Percentiles rank a stretch among this genome's conserved stretches.
Conservation (phyloP, 75 land plant genomes). For the Sequoiadendron giganteum region DNA sequence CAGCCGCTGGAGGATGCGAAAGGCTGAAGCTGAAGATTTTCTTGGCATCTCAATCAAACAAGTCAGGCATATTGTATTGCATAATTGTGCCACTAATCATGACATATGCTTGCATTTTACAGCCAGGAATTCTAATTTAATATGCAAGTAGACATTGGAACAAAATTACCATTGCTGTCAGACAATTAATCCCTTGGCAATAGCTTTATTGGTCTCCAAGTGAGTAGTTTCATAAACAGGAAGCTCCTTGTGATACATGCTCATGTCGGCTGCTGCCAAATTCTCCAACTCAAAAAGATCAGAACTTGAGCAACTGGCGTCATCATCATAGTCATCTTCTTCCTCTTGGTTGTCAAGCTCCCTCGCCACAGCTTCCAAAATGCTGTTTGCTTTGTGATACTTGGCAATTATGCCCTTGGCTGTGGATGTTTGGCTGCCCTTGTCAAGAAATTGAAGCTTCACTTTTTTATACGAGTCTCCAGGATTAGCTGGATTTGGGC, state of each 20-base stretch:
- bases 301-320: slow-evolving; percentile 55
- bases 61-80: background rate
- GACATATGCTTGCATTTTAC: background rate
- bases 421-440: background rate
- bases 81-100: background rate
- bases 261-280: slow-evolving; percentile 34
- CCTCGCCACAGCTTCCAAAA: slow-evolving; percentile 6
- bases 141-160: background rate
- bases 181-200: slow-evolving; percentile 46
- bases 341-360: slow-evolving; percentile 3
- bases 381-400: slow-evolving; percentile 7
- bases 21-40: background rate
- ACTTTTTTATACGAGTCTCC: background rate
- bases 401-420: slow-evolving; percentile 10
- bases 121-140: background rate
- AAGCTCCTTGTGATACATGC: slow-evolving; percentile 41
- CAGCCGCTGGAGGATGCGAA: background rate
- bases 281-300: slow-evolving; percentile 76
- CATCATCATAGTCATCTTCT: slow-evolving; percentile 27
- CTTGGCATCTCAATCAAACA: background rate
- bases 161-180: background rate
- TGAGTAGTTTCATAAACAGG: slow-evolving; percentile 70
- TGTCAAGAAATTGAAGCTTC: background rate
- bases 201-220: slow-evolving; percentile 40
- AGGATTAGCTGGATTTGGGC: background rate